phyloP scores from a whole-genome alignment of 1,139 yeast species.

The Debaryomycetaceae sp. region DNA sequence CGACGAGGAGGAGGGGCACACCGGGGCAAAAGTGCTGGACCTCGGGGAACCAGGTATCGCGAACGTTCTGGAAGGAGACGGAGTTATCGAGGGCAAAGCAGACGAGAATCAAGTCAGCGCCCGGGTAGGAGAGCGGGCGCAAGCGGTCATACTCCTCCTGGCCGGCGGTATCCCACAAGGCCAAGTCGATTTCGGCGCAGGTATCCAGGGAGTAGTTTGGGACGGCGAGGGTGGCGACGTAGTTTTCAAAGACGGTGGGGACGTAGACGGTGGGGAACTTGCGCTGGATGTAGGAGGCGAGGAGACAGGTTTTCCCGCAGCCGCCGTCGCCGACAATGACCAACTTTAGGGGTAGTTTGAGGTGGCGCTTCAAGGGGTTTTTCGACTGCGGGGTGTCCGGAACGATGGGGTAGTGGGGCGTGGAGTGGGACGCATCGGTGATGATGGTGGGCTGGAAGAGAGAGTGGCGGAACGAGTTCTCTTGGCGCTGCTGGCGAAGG shows the following conservation, averaged over 20 bases:
- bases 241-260: conserved; percentile 88
- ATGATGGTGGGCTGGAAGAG: conserved; percentile 10
- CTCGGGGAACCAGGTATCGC: conserved; percentile 83
- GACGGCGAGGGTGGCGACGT: conserved; percentile 52
- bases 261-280: conserved; percentile 68
- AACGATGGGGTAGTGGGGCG: conserved; percentile 28
- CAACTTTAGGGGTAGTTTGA: conserved; percentile 32
- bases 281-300: conserved; percentile 74
- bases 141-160: conserved; percentile 85
- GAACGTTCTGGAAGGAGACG: conserved; percentile 59
- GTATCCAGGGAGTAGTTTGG: conserved; percentile 38
- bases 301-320: conserved; percentile 83
- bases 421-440: conserved; percentile 19
- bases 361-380: conserved; percentile 18
- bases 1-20: conserved; percentile 66
- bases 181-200: conserved; percentile 52
- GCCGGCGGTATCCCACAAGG: conserved; percentile 91
- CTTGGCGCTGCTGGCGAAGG: conserved; percentile 14
- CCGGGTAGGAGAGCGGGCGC: conserved; percentile 77
- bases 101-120: conserved; percentile 61
- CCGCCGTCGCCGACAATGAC: conserved; percentile 95
- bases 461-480: too few relatives aligned
- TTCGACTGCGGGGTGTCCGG: conserved; percentile 28
- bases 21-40: conserved; percentile 75
- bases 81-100: conserved; percentile 65